Evolutionary conservation across 768 basidiomycete species (phyloP).

Genomic region (Pisolithus marmoratus): DNA sequence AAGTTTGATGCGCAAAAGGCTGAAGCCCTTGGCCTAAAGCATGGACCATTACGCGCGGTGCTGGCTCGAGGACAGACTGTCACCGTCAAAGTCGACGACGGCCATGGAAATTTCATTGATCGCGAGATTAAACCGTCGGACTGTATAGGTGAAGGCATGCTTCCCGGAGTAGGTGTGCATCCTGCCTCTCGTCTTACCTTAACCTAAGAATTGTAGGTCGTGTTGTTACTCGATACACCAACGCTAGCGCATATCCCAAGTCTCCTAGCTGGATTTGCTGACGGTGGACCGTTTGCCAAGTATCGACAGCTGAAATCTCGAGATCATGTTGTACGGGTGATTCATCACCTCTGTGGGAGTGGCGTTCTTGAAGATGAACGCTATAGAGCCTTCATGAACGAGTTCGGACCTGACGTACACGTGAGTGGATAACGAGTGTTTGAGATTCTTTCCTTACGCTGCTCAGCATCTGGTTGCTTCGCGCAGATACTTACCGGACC

Average conservation of each 20-base stretch:
- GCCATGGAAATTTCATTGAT: slow-evolving; percentile 35
- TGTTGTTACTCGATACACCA: slow-evolving; percentile 71
- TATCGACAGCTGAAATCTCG: slow-evolving; percentile 41
- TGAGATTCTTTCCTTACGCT: not conserved
- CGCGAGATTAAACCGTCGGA: slow-evolving; percentile 57
- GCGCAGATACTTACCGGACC: slow-evolving; percentile 52
- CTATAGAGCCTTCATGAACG: slow-evolving; percentile 69
- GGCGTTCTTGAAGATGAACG: slow-evolving; percentile 63
- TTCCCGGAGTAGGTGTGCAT: slow-evolving; percentile 36
- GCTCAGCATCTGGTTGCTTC: slow-evolving; percentile 75
- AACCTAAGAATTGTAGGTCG: slow-evolving; percentile 34
- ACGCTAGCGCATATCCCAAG: slow-evolving; percentile 49
- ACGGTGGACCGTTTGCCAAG: slow-evolving; percentile 41
- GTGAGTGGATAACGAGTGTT: slow-evolving; percentile 36
- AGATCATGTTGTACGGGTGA: slow-evolving; percentile 39
- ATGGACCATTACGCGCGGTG: slow-evolving; percentile 50
- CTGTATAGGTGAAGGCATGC: slow-evolving; percentile 47
- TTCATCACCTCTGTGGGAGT: slow-evolving; percentile 70
- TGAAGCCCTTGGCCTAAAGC: slow-evolving; percentile 53
- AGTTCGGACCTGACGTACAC: slow-evolving; percentile 54
- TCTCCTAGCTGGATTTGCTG: slow-evolving; percentile 43
- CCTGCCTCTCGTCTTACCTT: not conserved
- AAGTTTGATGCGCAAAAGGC: slow-evolving; percentile 75
- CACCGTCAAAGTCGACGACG: slow-evolving; percentile 46
- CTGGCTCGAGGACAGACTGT: slow-evolving; percentile 65